phyloP scores from a whole-genome alignment of 2,329 filamentous ascomycete genomes.

The Drechmeria coniospora region DNA sequence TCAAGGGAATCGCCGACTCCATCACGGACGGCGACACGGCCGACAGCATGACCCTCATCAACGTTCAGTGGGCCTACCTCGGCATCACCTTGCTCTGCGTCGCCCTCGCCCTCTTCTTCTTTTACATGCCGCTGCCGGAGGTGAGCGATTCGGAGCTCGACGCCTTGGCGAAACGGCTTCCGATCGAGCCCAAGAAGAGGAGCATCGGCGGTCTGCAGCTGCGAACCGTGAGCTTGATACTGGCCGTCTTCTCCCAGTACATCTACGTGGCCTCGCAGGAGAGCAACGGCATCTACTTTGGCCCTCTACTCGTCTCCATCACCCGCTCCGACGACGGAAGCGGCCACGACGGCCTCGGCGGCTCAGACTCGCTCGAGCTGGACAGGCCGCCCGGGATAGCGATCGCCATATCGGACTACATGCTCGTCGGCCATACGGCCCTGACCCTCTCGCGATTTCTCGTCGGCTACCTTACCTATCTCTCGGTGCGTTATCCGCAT shows the following conservation, averaged over 20 bases:
- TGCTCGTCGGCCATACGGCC: constrained; percentile 54
- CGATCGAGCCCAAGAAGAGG: constrained; percentile 33
- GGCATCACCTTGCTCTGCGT: constrained; percentile 63
- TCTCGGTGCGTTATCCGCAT: constrained; percentile 28
- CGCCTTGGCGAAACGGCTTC: constrained; percentile 28
- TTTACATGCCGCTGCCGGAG: constrained; percentile 51
- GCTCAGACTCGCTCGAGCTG: constrained; percentile 6
- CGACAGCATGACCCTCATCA: constrained; percentile 38
- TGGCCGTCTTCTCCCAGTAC: constrained; percentile 65
- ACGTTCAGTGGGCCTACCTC: constrained; percentile 78
- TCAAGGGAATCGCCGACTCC: constrained; percentile 36
- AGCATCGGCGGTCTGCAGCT: constrained; percentile 34
- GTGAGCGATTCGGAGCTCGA: constrained; percentile 41
- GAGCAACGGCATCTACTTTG: constrained; percentile 45
- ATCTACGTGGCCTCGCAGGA: constrained; percentile 65
- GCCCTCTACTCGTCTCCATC: constrained; percentile 29
- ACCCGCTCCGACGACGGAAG: constrained; percentile 13
- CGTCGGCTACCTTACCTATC: constrained; percentile 47
- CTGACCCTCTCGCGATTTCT: constrained; percentile 64
- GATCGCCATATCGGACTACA: constrained; percentile 45
- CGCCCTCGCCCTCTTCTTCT: constrained; percentile 51
- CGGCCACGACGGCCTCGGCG: constrained; percentile 12
- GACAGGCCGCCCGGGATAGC: constrained; percentile 28
- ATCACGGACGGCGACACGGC: constrained; percentile 23
- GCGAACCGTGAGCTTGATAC: constrained; percentile 42